Base-by-base conservation (phyloP, 176 grass and related monocot genomes). In the Cenchrus fungigraminus region DNA sequence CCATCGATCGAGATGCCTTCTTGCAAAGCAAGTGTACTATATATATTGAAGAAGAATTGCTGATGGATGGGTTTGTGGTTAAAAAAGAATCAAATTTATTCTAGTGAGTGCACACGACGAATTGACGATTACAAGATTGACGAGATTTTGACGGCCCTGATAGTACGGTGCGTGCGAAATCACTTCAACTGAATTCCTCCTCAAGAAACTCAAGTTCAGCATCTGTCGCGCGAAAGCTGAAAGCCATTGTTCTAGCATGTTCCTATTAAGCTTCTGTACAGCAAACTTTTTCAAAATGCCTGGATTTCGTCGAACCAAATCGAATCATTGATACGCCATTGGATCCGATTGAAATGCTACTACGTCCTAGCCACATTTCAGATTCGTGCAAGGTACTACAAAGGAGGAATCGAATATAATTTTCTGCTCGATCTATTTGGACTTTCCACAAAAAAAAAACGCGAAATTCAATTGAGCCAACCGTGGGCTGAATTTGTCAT, bases 1-100 rank as follows among this genome's bases (percentile, higher is more conserved):
- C 52, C 71, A 85, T 73, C 37, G 43, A 88, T 79, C 45, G 64
- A 82, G 73, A 68, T 77, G 78, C 58, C 63, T 47, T 81, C 74
- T 54, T 64, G 54, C 37, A 25, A 61, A 61, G 81, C 75, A 80
- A 74, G 59, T 65, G 28, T 31, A 34, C 17, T 54, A 12, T 54
- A 51, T 25, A 25, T 11, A 12, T 54, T 16, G 51, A 32, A 1
- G 28, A 53, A 31, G 47, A 37, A 0, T 6, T 52, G 52, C 31
- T 52, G 22, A 16, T 73, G 22, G 22, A 31, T 75, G 73, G 9
- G 51, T 37, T 57, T 12, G 29, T 12, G 29, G 19, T 75, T 56
- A 3, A 40, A 75, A 6, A 3, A 31, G 37, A 40, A 9, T 29
- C 4, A 4, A 40, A 66, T 32, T 32, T 32, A 57, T 76, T 57